Percentiles rank a stretch among this genome's conserved stretches.
phyloP scores from a whole-genome alignment of 2,329 filamentous ascomycete species.

The Sporothrix euskadiensis region DNA sequence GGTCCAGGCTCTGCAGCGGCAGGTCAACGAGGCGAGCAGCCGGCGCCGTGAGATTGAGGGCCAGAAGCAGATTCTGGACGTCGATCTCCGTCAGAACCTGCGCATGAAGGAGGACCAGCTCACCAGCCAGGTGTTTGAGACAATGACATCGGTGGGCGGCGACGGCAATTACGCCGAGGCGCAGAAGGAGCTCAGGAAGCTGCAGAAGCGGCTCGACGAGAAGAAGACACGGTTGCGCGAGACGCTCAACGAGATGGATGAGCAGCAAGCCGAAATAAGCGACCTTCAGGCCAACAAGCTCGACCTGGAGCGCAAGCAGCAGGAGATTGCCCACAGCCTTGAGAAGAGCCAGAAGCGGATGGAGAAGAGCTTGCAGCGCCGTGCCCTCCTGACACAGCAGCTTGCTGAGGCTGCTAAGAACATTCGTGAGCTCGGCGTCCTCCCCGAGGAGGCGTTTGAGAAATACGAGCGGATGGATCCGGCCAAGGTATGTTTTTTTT shows the following conservation, averaged over 20 bases:
- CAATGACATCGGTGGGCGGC: conserved; percentile 45
- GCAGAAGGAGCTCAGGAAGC: conserved; percentile 77
- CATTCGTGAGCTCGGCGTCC: conserved; percentile 87
- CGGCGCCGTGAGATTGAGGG: conserved; percentile 75
- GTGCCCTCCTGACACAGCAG: conserved; percentile 74
- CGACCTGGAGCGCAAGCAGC: conserved; percentile 69
- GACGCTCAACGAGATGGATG: conserved; percentile 70
- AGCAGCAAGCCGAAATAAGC: conserved; percentile 52
- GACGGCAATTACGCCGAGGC: conserved; percentile 73
- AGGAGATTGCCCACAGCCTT: conserved; percentile 74
- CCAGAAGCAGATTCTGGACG: conserved; percentile 79
- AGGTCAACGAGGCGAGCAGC: conserved; percentile 73
- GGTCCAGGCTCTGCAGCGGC: conserved; percentile 72
- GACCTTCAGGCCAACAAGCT: conserved; percentile 57
- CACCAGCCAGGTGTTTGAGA: conserved; percentile 72
- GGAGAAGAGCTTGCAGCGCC: conserved; percentile 89
- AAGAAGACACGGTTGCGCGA: conserved; percentile 70
- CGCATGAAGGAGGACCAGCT: conserved; percentile 85
- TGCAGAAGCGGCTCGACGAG: conserved; percentile 65
- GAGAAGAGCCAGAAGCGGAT: conserved; percentile 85
- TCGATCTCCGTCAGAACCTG: conserved; percentile 85
- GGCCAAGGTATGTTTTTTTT: conserved; percentile 61
- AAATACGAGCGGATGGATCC: conserved; percentile 84
- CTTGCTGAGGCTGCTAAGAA: conserved; percentile 80
- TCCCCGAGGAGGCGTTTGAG: conserved; percentile 90